Evolutionary conservation across 345 rosid species (phyloP).

Genomic region (Fremontodendron californicum): DNA sequence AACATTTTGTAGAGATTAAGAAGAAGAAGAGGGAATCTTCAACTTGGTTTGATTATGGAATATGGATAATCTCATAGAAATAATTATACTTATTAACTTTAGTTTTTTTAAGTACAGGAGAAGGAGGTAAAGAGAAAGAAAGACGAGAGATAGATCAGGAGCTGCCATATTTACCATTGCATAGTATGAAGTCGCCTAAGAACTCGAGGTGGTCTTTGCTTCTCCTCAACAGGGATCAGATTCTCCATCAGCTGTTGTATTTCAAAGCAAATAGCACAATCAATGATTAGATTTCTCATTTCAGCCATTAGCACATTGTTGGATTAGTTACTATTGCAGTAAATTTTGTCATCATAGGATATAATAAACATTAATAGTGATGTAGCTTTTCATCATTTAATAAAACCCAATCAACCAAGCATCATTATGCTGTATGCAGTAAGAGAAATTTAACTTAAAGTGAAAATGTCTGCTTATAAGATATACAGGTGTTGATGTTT

Average conservation of each 20-base stretch:
- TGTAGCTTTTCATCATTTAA: neutral
- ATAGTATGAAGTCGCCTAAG: conserved; percentile 36
- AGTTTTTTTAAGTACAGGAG: too few relatives aligned
- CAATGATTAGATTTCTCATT: neutral
- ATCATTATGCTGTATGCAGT: neutral
- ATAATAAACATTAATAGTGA: neutral
- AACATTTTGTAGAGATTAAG: too few relatives aligned
- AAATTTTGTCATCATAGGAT: too few relatives aligned
- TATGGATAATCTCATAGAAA: too few relatives aligned
- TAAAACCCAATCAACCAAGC: neutral
- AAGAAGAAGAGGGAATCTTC: too few relatives aligned
- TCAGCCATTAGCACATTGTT: neutral
- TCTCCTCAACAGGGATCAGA: conserved; percentile 42
- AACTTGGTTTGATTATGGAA: too few relatives aligned
- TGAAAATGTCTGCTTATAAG: neutral
- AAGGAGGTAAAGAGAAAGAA: too few relatives aligned
- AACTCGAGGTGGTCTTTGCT: conserved; percentile 31
- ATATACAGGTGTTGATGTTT: neutral
- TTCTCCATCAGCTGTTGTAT: conserved; percentile 53
- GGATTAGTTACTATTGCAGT: neutral
- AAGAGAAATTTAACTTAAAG: neutral
- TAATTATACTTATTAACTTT: too few relatives aligned
- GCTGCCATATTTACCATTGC: conserved; percentile 32
- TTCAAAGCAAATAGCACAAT: neutral
- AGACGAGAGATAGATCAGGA: too few relatives aligned